A percentile compares a stretch with the other conserved stretches of the same genome.
Evolutionary conservation across 23 red algal species (phyloP).

Genomic region (Pyropia yezoensis): DNA sequence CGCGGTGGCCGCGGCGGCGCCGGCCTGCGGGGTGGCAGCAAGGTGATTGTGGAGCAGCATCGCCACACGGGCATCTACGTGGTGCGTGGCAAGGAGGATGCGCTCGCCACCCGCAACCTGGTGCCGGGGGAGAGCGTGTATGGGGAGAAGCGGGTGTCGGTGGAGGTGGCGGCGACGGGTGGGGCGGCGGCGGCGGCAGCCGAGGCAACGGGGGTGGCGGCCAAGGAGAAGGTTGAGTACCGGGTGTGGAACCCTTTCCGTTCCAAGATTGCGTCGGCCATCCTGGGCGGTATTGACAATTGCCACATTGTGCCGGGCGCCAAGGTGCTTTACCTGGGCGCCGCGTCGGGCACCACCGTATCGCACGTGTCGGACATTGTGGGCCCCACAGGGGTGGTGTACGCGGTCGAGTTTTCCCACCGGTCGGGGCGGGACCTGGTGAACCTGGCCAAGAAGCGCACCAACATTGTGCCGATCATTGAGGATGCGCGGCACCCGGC

Average conservation of each 20-base stretch:
- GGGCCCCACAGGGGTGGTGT: constrained; percentile 88
- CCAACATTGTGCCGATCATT: constrained; percentile 97
- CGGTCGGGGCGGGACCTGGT: constrained; percentile 88
- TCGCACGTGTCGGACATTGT: constrained; percentile 92
- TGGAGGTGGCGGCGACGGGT: constrained; percentile 35
- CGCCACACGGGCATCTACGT: constrained; percentile 86
- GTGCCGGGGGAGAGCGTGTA: constrained; percentile 89
- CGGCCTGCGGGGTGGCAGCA: constrained; percentile 52
- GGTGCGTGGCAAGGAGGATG: constrained; percentile 90
- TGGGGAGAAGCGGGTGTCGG: constrained; percentile 88
- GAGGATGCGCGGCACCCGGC: constrained; percentile 93
- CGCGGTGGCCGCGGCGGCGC: constrained; percentile 31
- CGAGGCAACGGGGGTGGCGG: neutral
- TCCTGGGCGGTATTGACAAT: constrained; percentile 92
- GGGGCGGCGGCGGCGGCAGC: constrained; percentile 20
- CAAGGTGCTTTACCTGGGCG: constrained; percentile 93
- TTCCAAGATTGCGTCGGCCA: constrained; percentile 92
- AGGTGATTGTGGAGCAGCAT: constrained; percentile 77
- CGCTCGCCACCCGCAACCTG: constrained; percentile 87
- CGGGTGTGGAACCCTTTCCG: constrained; percentile 98
- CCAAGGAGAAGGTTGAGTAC: constrained; percentile 98
- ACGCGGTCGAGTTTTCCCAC: constrained; percentile 99
- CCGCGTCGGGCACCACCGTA: constrained; percentile 95
- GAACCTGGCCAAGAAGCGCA: constrained; percentile 86
- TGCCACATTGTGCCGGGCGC: constrained; percentile 74